Evolutionary conservation across 345 rosid genomes (phyloP).

Genomic region (Psidium guajava): DNA sequence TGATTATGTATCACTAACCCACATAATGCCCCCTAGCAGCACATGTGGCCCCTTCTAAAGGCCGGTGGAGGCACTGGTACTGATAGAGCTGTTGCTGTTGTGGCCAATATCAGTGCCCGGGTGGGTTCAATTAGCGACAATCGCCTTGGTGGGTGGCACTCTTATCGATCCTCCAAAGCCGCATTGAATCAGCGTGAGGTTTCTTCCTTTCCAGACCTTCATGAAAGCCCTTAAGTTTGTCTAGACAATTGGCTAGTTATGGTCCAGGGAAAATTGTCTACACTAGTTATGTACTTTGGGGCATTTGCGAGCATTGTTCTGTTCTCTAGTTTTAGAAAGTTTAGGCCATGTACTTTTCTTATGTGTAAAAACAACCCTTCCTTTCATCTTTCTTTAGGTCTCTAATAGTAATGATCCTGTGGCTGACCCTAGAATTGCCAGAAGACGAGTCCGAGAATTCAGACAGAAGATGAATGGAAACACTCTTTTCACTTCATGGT

Average conservation of each 20-base stretch:
- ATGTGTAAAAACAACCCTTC: not conserved
- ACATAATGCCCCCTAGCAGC: slow-evolving; percentile 24
- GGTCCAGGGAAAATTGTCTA: not conserved
- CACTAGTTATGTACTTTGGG: not conserved
- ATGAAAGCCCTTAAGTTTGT: not conserved
- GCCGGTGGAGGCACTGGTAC: slow-evolving; percentile 69
- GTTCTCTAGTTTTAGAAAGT: not conserved
- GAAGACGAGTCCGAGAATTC: not conserved
- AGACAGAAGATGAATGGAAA: not conserved
- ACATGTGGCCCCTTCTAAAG: slow-evolving; percentile 91
- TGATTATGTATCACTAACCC: not conserved
- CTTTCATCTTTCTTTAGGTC: not conserved
- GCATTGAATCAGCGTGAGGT: slow-evolving; percentile 75
- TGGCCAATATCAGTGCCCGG: slow-evolving; percentile 85
- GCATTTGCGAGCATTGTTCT: not conserved
- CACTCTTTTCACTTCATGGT: not conserved
- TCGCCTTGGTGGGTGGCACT: slow-evolving; percentile 83
- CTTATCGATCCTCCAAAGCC: slow-evolving; percentile 81
- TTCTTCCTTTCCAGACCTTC: not conserved
- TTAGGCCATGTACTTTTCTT: not conserved
- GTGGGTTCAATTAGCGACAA: slow-evolving; percentile 88
- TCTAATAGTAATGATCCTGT: not conserved
- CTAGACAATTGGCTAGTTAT: not conserved
- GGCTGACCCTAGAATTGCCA: not conserved
- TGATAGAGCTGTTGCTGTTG: slow-evolving; percentile 65